phyloP scores from a whole-genome alignment of 805 yeast genomes.

The Spathaspora sp. region DNA sequence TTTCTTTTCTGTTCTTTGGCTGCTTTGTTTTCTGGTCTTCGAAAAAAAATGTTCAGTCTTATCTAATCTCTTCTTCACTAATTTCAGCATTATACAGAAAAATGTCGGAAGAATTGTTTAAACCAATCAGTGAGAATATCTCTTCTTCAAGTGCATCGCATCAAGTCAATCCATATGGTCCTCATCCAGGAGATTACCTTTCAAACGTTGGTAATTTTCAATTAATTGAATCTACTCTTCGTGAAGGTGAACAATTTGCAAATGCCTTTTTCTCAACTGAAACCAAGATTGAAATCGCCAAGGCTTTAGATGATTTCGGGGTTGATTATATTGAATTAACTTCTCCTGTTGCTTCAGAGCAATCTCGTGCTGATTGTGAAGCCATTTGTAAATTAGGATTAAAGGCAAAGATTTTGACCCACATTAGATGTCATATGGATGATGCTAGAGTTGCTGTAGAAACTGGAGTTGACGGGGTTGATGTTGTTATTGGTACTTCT shows the following conservation, averaged over 20 bases:
- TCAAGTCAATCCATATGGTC: slow-evolving; percentile 50
- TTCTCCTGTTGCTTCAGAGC: slow-evolving; percentile 58
- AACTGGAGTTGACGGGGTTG: slow-evolving; percentile 62
- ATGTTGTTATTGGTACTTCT: slow-evolving; percentile 58
- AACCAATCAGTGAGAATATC: neutral
- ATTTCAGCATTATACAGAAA: slow-evolving; percentile 15
- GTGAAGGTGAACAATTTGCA: slow-evolving; percentile 66
- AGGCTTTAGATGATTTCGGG: slow-evolving; percentile 58
- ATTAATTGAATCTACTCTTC: slow-evolving; percentile 53
- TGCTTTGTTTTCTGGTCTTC: neutral
- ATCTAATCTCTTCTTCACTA: neutral
- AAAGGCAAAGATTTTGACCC: slow-evolving; percentile 56
- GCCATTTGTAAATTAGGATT: slow-evolving; percentile 57
- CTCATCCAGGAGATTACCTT: slow-evolving; percentile 54
- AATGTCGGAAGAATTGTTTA: slow-evolving; percentile 15
- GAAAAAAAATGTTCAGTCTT: neutral
- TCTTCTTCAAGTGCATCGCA: neutral
- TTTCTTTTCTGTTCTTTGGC: neutral
- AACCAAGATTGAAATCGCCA: slow-evolving; percentile 55
- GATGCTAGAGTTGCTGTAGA: slow-evolving; percentile 60
- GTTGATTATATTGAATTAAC: slow-evolving; percentile 60
- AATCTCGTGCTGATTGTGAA: slow-evolving; percentile 54
- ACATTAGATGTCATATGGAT: slow-evolving; percentile 60
- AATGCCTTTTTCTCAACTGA: slow-evolving; percentile 56
- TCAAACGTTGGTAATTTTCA: slow-evolving; percentile 53